A percentile compares a stretch with the other conserved stretches of the same genome.
These are phyloP conservation scores for Termitomyces sp. DNA, from an alignment of 768 basidiomycete genomes.

Conservation along the genomic window DNA sequence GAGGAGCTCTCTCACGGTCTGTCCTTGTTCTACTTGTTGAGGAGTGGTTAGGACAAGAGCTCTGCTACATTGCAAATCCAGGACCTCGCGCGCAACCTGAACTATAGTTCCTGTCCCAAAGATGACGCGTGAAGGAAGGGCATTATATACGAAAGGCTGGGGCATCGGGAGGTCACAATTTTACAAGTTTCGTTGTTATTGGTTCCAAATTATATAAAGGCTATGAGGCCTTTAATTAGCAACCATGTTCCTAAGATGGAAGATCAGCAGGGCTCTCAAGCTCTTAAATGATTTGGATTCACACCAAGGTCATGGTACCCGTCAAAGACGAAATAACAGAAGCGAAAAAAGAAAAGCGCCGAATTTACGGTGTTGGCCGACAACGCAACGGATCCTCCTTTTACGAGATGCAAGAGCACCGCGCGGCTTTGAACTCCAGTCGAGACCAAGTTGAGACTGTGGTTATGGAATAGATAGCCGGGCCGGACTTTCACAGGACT, in stretches of 20 bases:
- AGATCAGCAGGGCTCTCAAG: neutral
- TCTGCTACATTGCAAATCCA: constrained; percentile 23
- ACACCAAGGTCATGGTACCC: neutral
- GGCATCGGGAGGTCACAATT: constrained; percentile 11
- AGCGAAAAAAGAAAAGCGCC: neutral
- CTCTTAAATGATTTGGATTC: neutral
- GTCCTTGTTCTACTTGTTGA: constrained; percentile 22
- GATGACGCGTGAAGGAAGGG: constrained; percentile 30
- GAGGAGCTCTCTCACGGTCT: constrained; percentile 14
- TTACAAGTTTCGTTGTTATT: neutral
- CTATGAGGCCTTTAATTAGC: neutral
- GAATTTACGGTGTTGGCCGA: neutral
- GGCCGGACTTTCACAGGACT: neutral
- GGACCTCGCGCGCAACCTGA: constrained; percentile 25
- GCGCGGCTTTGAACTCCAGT: neutral
- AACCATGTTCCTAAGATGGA: neutral
- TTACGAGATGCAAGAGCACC: neutral
- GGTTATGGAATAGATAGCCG: neutral
- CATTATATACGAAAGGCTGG: constrained; percentile 31
- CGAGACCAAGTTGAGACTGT: neutral
- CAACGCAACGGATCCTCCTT: neutral
- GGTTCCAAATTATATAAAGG: neutral
- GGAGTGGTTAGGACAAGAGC: constrained; percentile 31
- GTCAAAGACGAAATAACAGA: neutral
- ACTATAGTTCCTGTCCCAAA: constrained; percentile 29